Percentiles rank a stretch among this genome's conserved stretches.
Conservation (phyloP, 768 basidiomycete species). For the Kwoniella sp. region DNA sequence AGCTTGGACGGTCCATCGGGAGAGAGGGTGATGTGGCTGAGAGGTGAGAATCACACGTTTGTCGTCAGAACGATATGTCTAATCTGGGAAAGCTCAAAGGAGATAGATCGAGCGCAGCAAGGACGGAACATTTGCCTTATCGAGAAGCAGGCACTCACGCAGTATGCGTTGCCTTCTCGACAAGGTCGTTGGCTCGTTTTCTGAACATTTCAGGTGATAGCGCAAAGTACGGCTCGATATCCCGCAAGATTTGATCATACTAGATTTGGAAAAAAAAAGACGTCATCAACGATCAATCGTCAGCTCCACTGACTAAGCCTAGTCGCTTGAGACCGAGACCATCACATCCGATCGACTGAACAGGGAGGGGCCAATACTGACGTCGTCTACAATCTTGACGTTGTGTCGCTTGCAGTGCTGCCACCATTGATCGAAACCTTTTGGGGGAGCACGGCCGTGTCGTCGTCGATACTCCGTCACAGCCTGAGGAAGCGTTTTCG, state of each 20-base stretch:
- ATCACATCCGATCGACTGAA: no score
- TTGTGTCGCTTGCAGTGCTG: constrained; percentile 69
- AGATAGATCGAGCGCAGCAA: no score
- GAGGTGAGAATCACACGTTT: neutral
- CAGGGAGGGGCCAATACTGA: no score
- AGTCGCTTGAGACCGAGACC: neutral
- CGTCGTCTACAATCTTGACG: constrained; percentile 81
- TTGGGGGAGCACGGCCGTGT: constrained; percentile 77
- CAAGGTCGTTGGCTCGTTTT: constrained; percentile 35
- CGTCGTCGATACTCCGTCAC: constrained; percentile 78
- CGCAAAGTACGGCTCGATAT: constrained; percentile 82
- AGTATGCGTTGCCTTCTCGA: constrained; percentile 30
- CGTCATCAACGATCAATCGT: neutral
- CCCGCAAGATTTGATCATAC: constrained; percentile 58
- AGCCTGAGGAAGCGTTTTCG: constrained; percentile 73
- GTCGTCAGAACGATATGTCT: neutral
- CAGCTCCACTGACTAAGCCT: neutral
- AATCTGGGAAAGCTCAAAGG: no score
- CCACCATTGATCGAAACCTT: constrained; percentile 92
- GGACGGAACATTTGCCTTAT: no score
- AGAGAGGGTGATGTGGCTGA: constrained; percentile 43
- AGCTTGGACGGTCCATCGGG: constrained; percentile 30
- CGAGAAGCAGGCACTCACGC: constrained; percentile 30
- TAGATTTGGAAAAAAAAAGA: constrained; percentile 1
- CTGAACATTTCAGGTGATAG: constrained; percentile 62